Evolutionary conservation across 169 alveolate species (phyloP).

Genomic region (Theileria parva): DNA sequence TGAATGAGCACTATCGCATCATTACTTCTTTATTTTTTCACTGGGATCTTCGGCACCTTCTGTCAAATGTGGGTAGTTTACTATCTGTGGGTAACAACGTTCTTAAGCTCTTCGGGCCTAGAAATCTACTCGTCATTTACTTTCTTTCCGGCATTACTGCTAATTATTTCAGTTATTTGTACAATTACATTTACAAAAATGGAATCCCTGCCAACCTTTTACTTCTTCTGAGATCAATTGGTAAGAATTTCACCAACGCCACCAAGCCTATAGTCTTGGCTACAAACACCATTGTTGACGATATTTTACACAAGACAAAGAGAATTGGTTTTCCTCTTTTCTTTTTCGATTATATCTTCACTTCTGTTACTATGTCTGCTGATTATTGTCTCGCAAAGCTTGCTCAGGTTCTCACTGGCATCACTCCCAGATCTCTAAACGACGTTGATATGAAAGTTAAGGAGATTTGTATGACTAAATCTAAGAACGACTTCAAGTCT

Average conservation of each 20-base stretch:
- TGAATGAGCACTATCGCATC: conserved; percentile 52
- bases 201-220: conserved; percentile 61
- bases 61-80: conserved; percentile 45
- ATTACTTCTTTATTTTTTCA: conserved; percentile 62
- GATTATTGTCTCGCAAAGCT: not conserved
- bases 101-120: conserved; percentile 31
- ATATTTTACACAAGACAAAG: conserved; percentile 17
- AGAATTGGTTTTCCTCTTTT: conserved; percentile 26
- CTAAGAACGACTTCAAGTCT: conserved; percentile 7
- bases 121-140: conserved; percentile 26
- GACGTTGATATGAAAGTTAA: conserved; percentile 14
- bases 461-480: conserved; percentile 22
- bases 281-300: conserved; percentile 43
- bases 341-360: conserved; percentile 27
- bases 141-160: conserved; percentile 48
- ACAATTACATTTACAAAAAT: conserved; percentile 50
- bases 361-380: conserved; percentile 11
- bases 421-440: not conserved
- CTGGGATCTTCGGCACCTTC: conserved; percentile 47
- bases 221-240: conserved; percentile 29
- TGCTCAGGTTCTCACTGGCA: conserved; percentile 8
- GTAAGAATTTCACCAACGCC: conserved; percentile 26
- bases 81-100: conserved; percentile 43
- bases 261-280: conserved; percentile 20
- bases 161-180: conserved; percentile 62